Evolutionary conservation across 2,329 filamentous ascomycete species (phyloP), one percentile per base, ranked within the genome.

Genomic region (Ophiostoma himal-ulmi): DNA sequence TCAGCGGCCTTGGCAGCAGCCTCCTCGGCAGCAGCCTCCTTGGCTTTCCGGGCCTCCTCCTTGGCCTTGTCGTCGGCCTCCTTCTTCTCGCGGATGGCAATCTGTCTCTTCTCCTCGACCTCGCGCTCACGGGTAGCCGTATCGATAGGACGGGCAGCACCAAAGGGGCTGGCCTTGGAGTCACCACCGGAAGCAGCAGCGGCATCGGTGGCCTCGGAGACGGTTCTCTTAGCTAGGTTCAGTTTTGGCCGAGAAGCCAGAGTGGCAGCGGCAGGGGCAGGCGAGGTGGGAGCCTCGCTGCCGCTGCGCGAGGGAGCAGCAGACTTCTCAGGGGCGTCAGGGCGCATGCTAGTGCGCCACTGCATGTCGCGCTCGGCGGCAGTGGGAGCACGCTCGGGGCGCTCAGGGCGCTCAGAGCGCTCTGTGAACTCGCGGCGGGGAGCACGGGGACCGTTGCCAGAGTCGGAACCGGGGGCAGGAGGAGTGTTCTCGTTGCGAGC

Each of bases 291-390:
- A 11, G 92, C 91, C 75, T 90, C 88, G 78, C 89, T 93, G 34
- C 60, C 60, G 71, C 95, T 91, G 69, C 89, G 90, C 52, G 89
- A 90, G 72, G 87, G 84, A 54, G 85, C 86, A 30, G 89, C 85
- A 14, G 90, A 88, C 79, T 88, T 87, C 67, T 80, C 81, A 3
- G 84, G 79, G 48, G 85, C 81, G 76, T 96, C 94, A n/a, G 94
- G 92, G 75, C 89, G 91, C 94, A 98, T 98, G 80, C 87, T 91
- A 75, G 86, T 85, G 76, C 95, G 91, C 95, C 95, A 99, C 81
- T 96, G 89, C 81, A 89, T 96, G 79, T 98, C 95, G 77, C 92
- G 88, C 72, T 99, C 95, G 68, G 95, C 91, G 57, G 95, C 95
- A 70, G 92, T 98, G 30, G 91, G 91, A 68, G 85, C 85, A 75